phyloP scores from a whole-genome alignment of 768 basidiomycete species.

The Leucocoprinus birnbaumii region DNA sequence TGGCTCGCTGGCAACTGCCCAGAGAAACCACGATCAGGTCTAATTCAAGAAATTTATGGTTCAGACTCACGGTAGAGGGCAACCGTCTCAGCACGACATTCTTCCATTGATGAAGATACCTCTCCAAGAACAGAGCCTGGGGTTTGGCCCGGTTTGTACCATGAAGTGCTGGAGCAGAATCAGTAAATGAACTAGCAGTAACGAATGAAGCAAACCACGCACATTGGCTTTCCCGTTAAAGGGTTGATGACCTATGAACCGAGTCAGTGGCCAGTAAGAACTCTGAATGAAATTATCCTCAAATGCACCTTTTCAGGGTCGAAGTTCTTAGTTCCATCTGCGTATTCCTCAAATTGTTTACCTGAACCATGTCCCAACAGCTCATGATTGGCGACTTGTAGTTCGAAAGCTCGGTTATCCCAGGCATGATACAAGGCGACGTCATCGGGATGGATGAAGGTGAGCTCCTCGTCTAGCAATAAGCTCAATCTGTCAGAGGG shows the following conservation, averaged over 20 bases:
- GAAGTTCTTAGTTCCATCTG: constrained; percentile 80
- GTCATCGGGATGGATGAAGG: constrained; percentile 83
- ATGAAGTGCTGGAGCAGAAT: constrained; percentile 51
- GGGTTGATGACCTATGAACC: constrained; percentile 68
- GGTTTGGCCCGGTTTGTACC: constrained; percentile 89
- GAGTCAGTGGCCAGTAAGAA: not conserved
- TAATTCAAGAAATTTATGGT: not conserved
- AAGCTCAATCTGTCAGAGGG: not conserved
- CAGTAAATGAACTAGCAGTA: not conserved
- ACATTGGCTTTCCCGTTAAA: constrained; percentile 76
- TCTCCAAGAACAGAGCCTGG: constrained; percentile 81
- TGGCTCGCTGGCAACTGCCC: constrained; percentile 65
- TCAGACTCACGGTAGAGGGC: constrained; percentile 66
- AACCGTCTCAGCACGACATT: constrained; percentile 89
- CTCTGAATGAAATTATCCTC: not conserved
- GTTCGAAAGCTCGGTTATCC: constrained; percentile 77
- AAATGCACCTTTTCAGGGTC: constrained; percentile 56
- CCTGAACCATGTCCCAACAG: constrained; percentile 85
- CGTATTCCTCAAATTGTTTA: constrained; percentile 75
- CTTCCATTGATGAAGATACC: constrained; percentile 89
- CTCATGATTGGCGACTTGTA: constrained; percentile 91
- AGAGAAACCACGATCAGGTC: constrained; percentile 5
- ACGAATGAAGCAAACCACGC: constrained; percentile 18
- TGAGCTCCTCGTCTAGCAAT: constrained; percentile 63
- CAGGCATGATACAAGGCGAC: constrained; percentile 70